Evolutionary conservation across 2,329 filamentous ascomycete species (phyloP).

Genomic region (Trichoderma gracile): DNA sequence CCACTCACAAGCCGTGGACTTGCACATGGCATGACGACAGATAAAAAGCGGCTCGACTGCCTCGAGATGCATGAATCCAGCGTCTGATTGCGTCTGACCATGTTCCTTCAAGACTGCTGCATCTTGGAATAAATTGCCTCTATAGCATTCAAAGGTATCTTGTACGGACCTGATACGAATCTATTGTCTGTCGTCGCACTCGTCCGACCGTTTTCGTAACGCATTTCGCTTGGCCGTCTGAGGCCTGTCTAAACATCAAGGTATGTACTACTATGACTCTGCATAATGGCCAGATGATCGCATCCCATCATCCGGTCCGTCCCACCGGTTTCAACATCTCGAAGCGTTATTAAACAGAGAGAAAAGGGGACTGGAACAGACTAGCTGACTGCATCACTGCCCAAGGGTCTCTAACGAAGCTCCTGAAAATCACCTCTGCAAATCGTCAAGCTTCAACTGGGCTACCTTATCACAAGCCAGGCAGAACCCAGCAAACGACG

Average conservation of each 20-base stretch:
- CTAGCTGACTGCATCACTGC: slow-evolving; percentile 19
- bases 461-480: neutral
- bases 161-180: neutral
- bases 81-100: neutral
- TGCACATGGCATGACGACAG: slow-evolving; percentile 12
- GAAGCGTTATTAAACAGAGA: neutral
- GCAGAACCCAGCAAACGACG: neutral
- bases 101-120: neutral
- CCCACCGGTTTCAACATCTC: neutral
- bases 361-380: neutral
- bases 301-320: slow-evolving; percentile 18
- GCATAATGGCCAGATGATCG: neutral
- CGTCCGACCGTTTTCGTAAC: neutral
- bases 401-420: neutral
- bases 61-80: neutral
- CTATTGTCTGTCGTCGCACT: neutral
- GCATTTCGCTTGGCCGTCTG: neutral
- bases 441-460: neutral
- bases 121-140: neutral
- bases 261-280: neutral
- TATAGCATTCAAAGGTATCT: neutral
- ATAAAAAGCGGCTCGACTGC: slow-evolving; percentile 15
- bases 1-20: neutral
- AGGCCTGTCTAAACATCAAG: neutral
- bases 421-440: too few relatives aligned